phyloP scores from a whole-genome alignment of 1,284 basidiomycete species.

The Schizophyllum amplum region DNA sequence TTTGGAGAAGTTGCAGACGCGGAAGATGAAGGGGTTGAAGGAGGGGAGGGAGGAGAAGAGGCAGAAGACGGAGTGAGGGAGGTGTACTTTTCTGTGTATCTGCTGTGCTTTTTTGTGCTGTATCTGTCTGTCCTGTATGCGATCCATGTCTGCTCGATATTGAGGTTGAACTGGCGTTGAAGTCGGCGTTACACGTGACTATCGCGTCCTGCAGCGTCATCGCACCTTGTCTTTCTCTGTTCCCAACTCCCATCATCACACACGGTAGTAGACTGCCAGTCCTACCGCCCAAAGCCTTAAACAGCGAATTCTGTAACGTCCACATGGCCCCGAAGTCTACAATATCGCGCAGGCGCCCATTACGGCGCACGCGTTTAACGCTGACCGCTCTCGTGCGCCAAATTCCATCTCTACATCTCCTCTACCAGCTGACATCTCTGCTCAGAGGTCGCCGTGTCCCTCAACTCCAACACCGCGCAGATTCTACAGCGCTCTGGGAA shows the following conservation, averaged over 20 bases:
- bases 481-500: conserved; percentile 66
- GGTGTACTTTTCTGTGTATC: conserved; percentile 5
- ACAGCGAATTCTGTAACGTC: conserved; percentile 22
- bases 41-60: conserved; percentile 25
- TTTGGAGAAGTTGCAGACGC: conserved; percentile 75
- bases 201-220: too few relatives aligned
- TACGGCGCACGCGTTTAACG: conserved; percentile 89
- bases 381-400: conserved; percentile 75
- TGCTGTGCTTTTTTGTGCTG: not conserved
- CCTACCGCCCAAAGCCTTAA: conserved; percentile 43
- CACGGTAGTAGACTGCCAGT: conserved; percentile 69
- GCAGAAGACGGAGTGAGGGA: conserved; percentile 21
- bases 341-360: conserved; percentile 78
- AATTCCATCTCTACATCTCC: not conserved
- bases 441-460: conserved; percentile 86
- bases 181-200: too few relatives aligned
- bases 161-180: too few relatives aligned
- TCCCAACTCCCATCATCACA: not conserved
- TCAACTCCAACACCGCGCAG: conserved; percentile 86
- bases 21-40: conserved; percentile 90
- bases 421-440: too few relatives aligned
- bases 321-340: conserved; percentile 74
- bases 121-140: not conserved
- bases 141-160: not conserved
- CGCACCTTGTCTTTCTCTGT: not conserved